Base-by-base conservation (phyloP, 176 grass and related monocot species). In the Eremochloa ophiuroides region DNA sequence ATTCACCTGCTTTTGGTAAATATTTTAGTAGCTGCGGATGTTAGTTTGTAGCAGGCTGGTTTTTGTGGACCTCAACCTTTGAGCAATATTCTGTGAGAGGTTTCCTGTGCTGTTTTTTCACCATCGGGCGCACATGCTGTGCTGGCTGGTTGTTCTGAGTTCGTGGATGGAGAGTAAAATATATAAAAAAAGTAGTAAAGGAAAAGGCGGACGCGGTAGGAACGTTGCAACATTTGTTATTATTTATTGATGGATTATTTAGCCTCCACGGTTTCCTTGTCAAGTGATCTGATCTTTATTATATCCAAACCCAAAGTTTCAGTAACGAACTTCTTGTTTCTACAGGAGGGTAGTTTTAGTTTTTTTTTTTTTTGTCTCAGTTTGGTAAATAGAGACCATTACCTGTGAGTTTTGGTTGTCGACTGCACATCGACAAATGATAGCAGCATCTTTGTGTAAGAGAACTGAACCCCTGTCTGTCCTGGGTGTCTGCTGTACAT, bases 1-100 rank as follows among this genome's bases (percentile, higher is more conserved):
- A 69, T 76, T 76, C 59, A 69, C 43, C 87, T 78, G 51, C 51
- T 34, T 61, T 62, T 71, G 77, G 87, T 89, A 89, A 75, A 89
- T 81, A 89, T 78, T 84, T n/a, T 37, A 44, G 72, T 83, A 83
- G 88, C 34, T 48, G 78, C 59, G 79, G 74, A 83, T 76, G 58
- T 78, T 82, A 83, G 75, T 68, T 72, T 31, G 39, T 86, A 73
- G 50, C 67, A 83, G 74, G 67, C 73, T 79, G 59, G 20, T 82
- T 82, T 87, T 89, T 73, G 37, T 83, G 60, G 59, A 69, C 76
- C 67, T 68, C 39, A 34, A 71, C 35, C 22, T 73, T 64, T 83
- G 84, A 68, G 88, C 79, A 20, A 34, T 67, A 7, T 78, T 74
- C 60, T 75, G 61, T 75, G 79, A 79, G 73, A 35, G 67, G 63